phyloP scores from a whole-genome alignment of 176 grass and related monocot genomes.

The Carex scoparia region DNA sequence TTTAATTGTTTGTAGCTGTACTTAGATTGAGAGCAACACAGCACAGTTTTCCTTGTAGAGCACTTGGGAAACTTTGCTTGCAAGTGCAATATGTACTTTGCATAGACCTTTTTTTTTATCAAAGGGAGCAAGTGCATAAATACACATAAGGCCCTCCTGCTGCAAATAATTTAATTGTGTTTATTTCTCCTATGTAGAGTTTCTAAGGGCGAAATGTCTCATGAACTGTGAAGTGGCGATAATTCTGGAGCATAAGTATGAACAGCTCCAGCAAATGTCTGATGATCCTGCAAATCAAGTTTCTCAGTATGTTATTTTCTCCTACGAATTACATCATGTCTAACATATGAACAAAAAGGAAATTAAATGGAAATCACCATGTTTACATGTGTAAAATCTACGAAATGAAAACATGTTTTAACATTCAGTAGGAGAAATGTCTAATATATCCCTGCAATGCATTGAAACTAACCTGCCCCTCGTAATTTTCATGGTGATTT shows the following conservation, averaged over 20 bases:
- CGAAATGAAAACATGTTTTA: neutral
- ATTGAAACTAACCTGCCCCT: neutral
- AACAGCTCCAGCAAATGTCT: constrained; percentile 90
- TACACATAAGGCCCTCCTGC: neutral
- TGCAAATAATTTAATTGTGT: neutral
- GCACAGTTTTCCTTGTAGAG: neutral
- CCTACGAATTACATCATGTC: neutral
- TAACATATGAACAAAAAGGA: neutral
- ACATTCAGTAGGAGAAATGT: neutral
- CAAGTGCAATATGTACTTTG: neutral
- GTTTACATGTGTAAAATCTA: neutral
- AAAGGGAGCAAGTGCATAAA: neutral
- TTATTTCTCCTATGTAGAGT: constrained; percentile 42
- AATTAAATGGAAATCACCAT: neutral
- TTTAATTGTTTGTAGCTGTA: neutral
- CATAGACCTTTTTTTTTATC: neutral
- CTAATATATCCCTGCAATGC: neutral
- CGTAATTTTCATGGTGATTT: neutral
- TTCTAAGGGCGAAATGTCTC: constrained; percentile 86
- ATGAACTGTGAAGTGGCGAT: constrained; percentile 97
- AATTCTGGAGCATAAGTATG: constrained; percentile 87
- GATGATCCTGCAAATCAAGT: constrained; percentile 58
- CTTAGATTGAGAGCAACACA: neutral
- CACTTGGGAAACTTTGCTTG: neutral
- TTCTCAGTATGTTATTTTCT: constrained; percentile 33